A percentile compares a stretch with the other conserved stretches of the same genome.
Conservation (phyloP, 2,329 filamentous ascomycete genomes). For the Amauroascus verrucosus region DNA sequence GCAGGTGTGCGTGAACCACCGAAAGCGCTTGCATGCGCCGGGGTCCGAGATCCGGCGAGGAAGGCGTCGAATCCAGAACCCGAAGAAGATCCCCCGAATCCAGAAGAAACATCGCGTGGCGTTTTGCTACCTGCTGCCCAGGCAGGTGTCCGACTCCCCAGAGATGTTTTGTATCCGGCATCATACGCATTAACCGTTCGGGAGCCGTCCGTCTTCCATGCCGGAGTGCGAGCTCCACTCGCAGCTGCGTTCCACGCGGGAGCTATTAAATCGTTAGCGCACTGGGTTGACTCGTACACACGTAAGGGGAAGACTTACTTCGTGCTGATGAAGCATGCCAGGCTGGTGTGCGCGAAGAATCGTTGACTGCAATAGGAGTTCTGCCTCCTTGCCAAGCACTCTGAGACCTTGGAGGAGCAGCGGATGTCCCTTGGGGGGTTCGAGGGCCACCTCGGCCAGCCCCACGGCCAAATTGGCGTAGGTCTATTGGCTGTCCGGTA, state of each 20-base stretch:
- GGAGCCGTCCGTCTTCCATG: conserved; percentile 48
- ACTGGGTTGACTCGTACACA: not conserved
- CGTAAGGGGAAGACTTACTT: conserved; percentile 43
- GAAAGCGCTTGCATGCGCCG: conserved; percentile 56
- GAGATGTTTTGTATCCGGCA: conserved; percentile 59
- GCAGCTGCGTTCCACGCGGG: conserved; percentile 35
- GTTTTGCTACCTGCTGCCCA: conserved; percentile 73
- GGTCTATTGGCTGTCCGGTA: conserved; percentile 68
- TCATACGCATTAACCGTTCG: conserved; percentile 51
- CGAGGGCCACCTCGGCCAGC: conserved; percentile 33
- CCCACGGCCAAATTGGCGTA: conserved; percentile 42
- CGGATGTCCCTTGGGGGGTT: conserved; percentile 40
- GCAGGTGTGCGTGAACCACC: conserved; percentile 38
- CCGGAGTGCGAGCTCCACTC: conserved; percentile 42
- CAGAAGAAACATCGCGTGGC: conserved; percentile 59
- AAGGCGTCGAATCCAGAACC: conserved; percentile 60
- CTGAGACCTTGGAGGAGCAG: conserved; percentile 34
- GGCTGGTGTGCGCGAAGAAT: conserved; percentile 61
- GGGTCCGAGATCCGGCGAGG: conserved; percentile 64
- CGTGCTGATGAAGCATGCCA: conserved; percentile 48
- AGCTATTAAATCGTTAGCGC: conserved; percentile 20
- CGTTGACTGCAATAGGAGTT: conserved; percentile 53
- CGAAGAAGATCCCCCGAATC: conserved; percentile 44
- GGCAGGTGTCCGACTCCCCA: conserved; percentile 59
- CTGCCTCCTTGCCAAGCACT: conserved; percentile 52